phyloP scores from a whole-genome alignment of 345 rosid species.

The Hypericum androsaemum region DNA sequence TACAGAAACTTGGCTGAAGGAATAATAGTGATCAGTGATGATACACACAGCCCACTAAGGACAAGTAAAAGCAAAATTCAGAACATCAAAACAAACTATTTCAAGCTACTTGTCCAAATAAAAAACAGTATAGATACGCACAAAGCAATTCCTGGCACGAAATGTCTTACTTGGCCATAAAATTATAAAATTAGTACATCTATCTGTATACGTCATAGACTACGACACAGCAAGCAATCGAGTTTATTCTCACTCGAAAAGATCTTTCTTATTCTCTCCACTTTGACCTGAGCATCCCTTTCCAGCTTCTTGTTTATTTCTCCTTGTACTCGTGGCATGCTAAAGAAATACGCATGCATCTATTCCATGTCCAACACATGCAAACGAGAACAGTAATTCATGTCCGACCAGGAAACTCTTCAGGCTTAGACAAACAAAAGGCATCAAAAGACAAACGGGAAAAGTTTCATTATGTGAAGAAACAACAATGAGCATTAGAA shows the following conservation, averaged over 20 bases:
- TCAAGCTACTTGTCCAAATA: too few species aligned
- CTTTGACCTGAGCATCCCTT: constrained; percentile 15
- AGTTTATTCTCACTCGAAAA: constrained; percentile 4
- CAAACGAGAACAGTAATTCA: constrained; percentile 17
- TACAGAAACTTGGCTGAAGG: neutral
- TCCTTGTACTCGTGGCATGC: constrained; percentile 7
- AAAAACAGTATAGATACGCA: too few species aligned
- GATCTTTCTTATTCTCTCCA: too few species aligned
- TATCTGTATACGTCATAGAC: neutral
- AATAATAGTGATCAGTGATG: too few species aligned
- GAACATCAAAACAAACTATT: too few species aligned
- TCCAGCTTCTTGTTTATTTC: neutral
- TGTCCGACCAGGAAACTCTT: constrained; percentile 8
- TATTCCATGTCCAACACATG: constrained; percentile 31
- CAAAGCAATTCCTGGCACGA: too few species aligned
- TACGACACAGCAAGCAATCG: neutral
- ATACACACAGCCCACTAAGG: too few species aligned
- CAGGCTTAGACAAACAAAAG: constrained; percentile 15
- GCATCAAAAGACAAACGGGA: constrained; percentile 31
- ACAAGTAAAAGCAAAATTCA: too few species aligned
- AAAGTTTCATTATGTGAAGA: constrained; percentile 45
- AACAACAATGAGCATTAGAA: constrained; percentile 31
- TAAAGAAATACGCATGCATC: constrained; percentile 17
- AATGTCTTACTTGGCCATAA: too few species aligned
- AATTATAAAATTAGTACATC: constrained; percentile 6